Base-by-base conservation (phyloP, 352 stramenopile species). In the Pythium vanterpoolii region DNA sequence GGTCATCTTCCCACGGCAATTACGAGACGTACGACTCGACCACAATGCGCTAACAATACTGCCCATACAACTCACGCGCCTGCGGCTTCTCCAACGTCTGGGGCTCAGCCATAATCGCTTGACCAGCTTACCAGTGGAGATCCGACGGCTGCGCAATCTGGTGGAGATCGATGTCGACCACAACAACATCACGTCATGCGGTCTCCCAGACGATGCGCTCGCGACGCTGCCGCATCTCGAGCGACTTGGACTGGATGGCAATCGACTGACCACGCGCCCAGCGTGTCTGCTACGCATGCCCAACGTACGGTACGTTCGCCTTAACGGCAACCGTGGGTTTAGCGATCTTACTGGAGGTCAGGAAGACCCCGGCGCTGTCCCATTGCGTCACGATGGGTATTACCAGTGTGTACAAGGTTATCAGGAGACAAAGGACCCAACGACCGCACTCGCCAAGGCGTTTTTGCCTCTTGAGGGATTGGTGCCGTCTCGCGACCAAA, bases 141-240 rank as follows among this genome's bases (percentile, higher is more conserved):
- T 92, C 38, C 72, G 77, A 23, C 71, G 74, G 16, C 70, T 92
- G 6, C 47, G 40, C 13, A 83, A 86, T 54, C 73, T 92, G 36
- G 66, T 90, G 5, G 72, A 89, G 28, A 53, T 92, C 14, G 73
- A 92, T 23, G 54, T 92, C 31, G 79, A 90, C 62, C 72, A 77
- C 64, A 92, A 92, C 36, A 31, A 27, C 13, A 73, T 92, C 26
- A 31, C 18, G 7, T 30, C 21, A 66, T 78, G 5, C 44, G 60
- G 18, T 19, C 58, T 92, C 14, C 76, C 79, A 1, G 23, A 62
- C 11, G 82, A 82, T 10, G 77, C 76, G 23, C 62, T 91, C 34
- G 53, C 28, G 26, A 23, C 50, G 3, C 70, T 92, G 19, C 68
- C 66, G 24, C 60, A 72, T 4, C 73, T 92, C 18, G 72, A 84